Evolutionary conservation across 495 filamentous ascomycete genomes (phyloP).

Genomic region (Neurospora africana): DNA sequence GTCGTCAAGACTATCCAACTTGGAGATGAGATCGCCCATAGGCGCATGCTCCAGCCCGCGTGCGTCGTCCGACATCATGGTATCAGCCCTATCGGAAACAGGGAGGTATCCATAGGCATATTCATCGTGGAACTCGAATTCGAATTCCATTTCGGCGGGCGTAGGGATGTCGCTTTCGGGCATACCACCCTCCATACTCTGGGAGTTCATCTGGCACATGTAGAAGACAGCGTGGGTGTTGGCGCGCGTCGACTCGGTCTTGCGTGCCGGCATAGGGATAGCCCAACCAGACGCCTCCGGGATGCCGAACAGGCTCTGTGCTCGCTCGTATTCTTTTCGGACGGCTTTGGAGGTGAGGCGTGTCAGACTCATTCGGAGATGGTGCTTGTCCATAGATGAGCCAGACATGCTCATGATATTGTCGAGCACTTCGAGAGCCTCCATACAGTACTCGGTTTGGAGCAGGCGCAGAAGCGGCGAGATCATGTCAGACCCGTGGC

Average conservation of each 20-base stretch:
- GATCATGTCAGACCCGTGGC: conserved; percentile 88
- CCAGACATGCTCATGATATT: conserved; percentile 90
- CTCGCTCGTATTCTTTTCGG: conserved; percentile 88
- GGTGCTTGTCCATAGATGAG: conserved; percentile 84
- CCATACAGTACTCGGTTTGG: conserved; percentile 86
- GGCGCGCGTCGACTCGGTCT: conserved; percentile 69
- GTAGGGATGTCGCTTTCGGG: conserved; percentile 56
- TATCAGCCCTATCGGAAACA: conserved; percentile 55
- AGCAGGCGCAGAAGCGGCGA: conserved; percentile 83
- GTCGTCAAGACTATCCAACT: conserved; percentile 86
- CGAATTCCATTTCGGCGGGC: conserved; percentile 32
- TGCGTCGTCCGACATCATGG: conserved; percentile 83
- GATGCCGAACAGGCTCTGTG: conserved; percentile 90
- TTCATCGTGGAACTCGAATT: conserved; percentile 91
- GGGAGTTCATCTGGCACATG: conserved; percentile 48
- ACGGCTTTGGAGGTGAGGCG: conserved; percentile 68
- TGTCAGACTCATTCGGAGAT: conserved; percentile 95
- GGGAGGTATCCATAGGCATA: conserved; percentile 74
- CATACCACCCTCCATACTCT: conserved; percentile 35
- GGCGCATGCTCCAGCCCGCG: conserved; percentile 45
- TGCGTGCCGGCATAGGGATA: conserved; percentile 81
- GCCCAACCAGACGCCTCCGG: conserved; percentile 95
- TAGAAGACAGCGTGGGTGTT: conserved; percentile 98
- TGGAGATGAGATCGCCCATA: conserved; percentile 77
- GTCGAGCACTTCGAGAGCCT: conserved; percentile 83